Conservation (phyloP, 768 basidiomycete genomes). For the Guyanaporus albipodus region DNA sequence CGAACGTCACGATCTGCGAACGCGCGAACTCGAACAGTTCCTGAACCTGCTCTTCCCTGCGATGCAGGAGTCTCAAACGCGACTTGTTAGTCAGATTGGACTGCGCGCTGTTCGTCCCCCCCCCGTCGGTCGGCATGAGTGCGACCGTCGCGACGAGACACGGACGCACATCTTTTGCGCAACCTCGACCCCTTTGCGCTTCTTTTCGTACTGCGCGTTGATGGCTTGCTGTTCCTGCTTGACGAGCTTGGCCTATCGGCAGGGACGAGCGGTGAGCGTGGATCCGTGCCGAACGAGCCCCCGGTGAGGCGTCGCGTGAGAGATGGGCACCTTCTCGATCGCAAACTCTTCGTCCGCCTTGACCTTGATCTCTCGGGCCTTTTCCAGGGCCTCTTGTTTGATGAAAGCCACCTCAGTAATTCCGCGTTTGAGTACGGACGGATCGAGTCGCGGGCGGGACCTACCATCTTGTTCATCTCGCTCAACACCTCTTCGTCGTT, state of each 20-base stretch:
- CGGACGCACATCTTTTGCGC: constrained; percentile 89
- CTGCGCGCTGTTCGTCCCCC: constrained; percentile 65
- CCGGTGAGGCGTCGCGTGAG: not conserved
- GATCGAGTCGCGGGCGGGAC: too few relatives aligned
- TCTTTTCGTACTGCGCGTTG: constrained; percentile 94
- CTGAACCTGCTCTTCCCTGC: constrained; percentile 88
- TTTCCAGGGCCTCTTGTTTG: constrained; percentile 97
- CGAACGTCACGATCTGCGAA: constrained; percentile 54
- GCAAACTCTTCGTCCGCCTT: constrained; percentile 99
- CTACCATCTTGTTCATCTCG: constrained; percentile 99
- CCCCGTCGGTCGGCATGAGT: constrained; percentile 5
- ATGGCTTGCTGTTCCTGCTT: constrained; percentile 95
- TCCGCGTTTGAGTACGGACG: not conserved
- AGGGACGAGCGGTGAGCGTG: not conserved
- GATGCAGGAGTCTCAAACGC: constrained; percentile 83
- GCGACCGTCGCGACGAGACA: not conserved
- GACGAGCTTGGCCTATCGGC: constrained; percentile 83
- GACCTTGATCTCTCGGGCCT: constrained; percentile 93
- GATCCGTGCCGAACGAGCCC: too few relatives aligned
- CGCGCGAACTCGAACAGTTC: constrained; percentile 80
- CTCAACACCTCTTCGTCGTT: constrained; percentile 94
- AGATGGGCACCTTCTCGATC: constrained; percentile 81
- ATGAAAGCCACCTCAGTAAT: constrained; percentile 98
- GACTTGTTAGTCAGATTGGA: constrained; percentile 97
- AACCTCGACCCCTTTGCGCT: constrained; percentile 88